These are phyloP conservation scores for Ceratocystis lukuohia DNA, from an alignment of 2,329 filamentous ascomycete genomes.

Conservation along the genomic window DNA sequence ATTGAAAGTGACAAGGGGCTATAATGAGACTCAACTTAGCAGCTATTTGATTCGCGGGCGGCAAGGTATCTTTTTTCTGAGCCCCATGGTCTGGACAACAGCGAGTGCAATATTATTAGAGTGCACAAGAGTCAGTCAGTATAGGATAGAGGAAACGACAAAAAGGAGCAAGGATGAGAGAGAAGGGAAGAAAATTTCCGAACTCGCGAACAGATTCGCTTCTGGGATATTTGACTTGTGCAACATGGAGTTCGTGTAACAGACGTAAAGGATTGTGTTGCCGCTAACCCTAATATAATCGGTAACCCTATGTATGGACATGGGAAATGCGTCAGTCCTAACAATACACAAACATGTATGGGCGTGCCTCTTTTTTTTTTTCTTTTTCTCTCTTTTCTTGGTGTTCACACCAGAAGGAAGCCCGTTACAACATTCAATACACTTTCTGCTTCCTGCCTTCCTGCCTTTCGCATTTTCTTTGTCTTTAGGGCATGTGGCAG, in stretches of 20 bases:
- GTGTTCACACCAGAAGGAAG: neutral
- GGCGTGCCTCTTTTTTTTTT: neutral
- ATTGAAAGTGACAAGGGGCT: neutral
- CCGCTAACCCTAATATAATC: rapidly evolving
- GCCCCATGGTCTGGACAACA: neutral
- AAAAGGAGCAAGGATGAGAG: neutral
- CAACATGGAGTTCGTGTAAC: neutral
- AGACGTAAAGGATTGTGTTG: neutral
- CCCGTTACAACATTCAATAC: no score
- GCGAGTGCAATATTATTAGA: neutral
- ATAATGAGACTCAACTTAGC: neutral
- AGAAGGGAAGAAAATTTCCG: neutral
- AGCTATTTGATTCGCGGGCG: no score
- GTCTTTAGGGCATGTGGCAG: neutral
- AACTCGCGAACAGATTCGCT: neutral
- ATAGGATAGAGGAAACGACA: neutral
- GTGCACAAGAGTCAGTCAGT: neutral
- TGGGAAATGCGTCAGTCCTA: neutral
- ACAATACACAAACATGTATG: no score
- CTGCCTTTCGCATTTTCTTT: neutral
- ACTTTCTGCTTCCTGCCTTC: neutral
- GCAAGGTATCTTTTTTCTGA: no score
- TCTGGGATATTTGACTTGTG: constrained; percentile 7
- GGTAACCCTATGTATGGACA: neutral
- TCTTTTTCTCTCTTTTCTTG: neutral